phyloP scores from a whole-genome alignment of 345 rosid species.

The Hibiscus syriacus region DNA sequence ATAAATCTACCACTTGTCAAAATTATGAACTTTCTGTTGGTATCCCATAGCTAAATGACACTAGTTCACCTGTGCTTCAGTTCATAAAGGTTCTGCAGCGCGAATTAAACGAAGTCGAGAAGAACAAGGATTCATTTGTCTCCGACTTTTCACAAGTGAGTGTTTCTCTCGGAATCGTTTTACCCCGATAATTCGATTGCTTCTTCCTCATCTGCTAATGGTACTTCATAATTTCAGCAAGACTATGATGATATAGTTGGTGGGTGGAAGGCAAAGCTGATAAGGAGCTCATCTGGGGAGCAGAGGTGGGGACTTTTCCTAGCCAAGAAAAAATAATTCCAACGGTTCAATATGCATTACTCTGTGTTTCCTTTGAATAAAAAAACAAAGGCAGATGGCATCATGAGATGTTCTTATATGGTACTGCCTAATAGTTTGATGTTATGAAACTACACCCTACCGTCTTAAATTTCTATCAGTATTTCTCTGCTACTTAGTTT shows the following conservation, averaged over 20 bases:
- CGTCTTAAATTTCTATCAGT: too few relatives aligned
- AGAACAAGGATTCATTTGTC: background rate
- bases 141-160: background rate
- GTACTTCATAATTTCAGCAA: background rate
- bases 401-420: background rate
- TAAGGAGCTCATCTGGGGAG: background rate
- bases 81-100: background rate
- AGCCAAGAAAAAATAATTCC: background rate
- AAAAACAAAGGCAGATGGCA: background rate
- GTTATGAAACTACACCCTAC: background rate
- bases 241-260: background rate
- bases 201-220: background rate
- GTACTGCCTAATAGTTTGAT: background rate
- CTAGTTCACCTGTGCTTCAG: background rate
- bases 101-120: background rate
- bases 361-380: background rate
- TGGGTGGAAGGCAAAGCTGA: background rate
- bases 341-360: background rate
- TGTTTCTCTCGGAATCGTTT: background rate
- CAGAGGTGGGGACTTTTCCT: background rate
- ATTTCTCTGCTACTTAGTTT: too few relatives aligned
- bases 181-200: background rate
- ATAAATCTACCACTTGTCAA: background rate
- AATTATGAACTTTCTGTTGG: background rate
- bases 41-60: background rate